phyloP scores from a whole-genome alignment of 2,329 filamentous ascomycete species.

The Clarireedia paspali region DNA sequence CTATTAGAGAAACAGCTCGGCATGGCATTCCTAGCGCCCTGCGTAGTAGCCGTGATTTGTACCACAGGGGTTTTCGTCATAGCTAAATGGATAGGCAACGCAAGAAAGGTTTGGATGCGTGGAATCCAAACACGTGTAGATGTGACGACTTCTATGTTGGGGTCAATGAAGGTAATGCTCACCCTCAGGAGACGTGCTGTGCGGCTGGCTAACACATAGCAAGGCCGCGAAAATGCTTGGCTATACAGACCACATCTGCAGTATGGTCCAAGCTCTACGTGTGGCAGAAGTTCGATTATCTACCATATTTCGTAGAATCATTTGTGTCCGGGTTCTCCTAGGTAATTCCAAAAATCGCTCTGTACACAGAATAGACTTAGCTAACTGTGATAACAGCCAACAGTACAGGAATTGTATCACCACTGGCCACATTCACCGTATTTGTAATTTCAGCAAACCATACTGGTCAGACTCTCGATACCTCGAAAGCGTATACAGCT shows the following conservation, averaged over 20 bases:
- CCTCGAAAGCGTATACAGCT: constrained; percentile 34
- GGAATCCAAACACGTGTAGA: constrained; percentile 27
- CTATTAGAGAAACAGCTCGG: constrained; percentile 26
- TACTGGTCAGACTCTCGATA: constrained; percentile 24
- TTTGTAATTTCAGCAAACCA: constrained; percentile 28
- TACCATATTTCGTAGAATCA: constrained; percentile 30
- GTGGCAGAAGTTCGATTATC: constrained; percentile 34
- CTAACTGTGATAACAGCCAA: constrained; percentile 14
- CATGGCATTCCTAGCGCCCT: constrained; percentile 21
- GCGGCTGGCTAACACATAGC: not conserved
- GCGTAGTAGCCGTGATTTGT: constrained; percentile 22
- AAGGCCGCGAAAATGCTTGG: constrained; percentile 29
- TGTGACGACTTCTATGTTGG: constrained; percentile 25
- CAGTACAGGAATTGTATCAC: constrained; percentile 27
- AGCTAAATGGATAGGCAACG: constrained; percentile 19
- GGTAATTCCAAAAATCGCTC: constrained; percentile 7
- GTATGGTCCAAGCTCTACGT: constrained; percentile 31
- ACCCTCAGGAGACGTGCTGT: not conserved
- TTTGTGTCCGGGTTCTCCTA: constrained; percentile 21
- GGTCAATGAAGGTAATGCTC: constrained; percentile 25
- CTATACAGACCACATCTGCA: constrained; percentile 29
- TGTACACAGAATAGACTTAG: not conserved
- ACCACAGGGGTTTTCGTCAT: constrained; percentile 19
- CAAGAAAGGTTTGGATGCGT: constrained; percentile 27
- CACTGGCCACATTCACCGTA: constrained; percentile 34